These are phyloP conservation scores for Euphorbia pulcherrima DNA, from an alignment of 345 rosid species.

Conservation along the genomic window DNA sequence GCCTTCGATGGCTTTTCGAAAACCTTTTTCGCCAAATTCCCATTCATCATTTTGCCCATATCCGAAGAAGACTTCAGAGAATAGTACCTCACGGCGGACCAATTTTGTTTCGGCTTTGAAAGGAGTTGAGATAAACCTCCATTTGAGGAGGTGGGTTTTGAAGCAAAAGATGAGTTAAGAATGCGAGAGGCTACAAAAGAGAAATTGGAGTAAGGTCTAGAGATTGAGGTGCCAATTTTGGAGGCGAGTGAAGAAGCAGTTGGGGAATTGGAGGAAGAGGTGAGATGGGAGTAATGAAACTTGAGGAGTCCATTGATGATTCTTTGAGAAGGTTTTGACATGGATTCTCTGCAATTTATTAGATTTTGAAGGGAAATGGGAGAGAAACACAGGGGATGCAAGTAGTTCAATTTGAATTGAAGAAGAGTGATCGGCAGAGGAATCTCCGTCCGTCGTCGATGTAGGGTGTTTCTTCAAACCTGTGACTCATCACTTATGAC, in stretches of 20 bases:
- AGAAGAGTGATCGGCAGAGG: no score
- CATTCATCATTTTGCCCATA: constrained; percentile 31
- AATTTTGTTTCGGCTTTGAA: constrained; percentile 10
- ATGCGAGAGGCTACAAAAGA: constrained; percentile 9
- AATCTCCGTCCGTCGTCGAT: no score
- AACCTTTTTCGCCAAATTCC: constrained; percentile 41
- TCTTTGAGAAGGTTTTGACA: constrained; percentile 45
- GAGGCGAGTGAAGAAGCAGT: constrained; percentile 5
- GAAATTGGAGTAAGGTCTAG: constrained; percentile 6
- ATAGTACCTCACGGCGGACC: constrained; percentile 38
- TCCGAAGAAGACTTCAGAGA: constrained; percentile 33
- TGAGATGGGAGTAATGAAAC: constrained; percentile 25
- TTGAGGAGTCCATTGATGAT: constrained; percentile 38
- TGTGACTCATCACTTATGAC: no score
- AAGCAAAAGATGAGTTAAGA: no score
- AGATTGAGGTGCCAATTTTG: background rate
- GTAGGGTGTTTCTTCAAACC: no score
- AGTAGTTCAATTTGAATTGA: no score
- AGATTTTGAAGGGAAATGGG: background rate
- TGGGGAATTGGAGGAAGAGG: constrained; percentile 20
- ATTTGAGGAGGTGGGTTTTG: constrained; percentile 35
- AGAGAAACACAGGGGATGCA: background rate
- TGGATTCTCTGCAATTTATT: background rate
- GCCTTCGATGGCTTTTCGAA: constrained; percentile 54
- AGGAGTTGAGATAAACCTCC: constrained; percentile 36